Percentiles rank a stretch among this genome's conserved stretches.
These are phyloP conservation scores for Calonectria henricotiae DNA, from an alignment of 2,329 filamentous ascomycete species.

Conservation along the genomic window DNA sequence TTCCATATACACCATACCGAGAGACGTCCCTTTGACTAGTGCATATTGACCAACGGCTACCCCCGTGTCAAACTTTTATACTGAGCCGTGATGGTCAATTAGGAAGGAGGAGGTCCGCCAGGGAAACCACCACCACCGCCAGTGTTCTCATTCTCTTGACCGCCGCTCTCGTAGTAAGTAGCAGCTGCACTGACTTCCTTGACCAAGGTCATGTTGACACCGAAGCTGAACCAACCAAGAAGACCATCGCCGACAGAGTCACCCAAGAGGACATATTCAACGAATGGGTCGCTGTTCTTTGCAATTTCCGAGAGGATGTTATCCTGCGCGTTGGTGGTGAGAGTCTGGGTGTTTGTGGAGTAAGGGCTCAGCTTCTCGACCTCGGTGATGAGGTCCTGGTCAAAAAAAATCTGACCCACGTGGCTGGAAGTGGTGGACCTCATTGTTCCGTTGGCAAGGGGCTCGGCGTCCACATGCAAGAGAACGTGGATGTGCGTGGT, in stretches of 20 bases:
- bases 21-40: not conserved
- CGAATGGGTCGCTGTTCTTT: constrained; percentile 31
- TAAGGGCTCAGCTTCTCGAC: constrained; percentile 66
- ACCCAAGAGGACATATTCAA: constrained; percentile 30
- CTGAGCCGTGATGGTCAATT: not conserved
- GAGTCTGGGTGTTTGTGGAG: constrained; percentile 60
- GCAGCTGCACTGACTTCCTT: constrained; percentile 17
- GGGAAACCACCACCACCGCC: constrained; percentile 18
- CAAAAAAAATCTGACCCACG: constrained; percentile 74
- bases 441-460: constrained; percentile 67
- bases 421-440: constrained; percentile 63
- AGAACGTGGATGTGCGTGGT: constrained; percentile 55
- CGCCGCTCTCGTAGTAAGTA: constrained; percentile 28
- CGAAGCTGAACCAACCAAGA: constrained; percentile 30
- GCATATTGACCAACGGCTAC: not conserved
- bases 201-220: constrained; percentile 16
- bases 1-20: not conserved
- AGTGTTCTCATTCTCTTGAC: constrained; percentile 13
- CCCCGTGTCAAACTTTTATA: not conserved
- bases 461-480: constrained; percentile 45
- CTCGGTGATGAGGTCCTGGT: constrained; percentile 68
- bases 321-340: constrained; percentile 68
- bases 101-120: constrained; percentile 61
- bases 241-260: constrained; percentile 23
- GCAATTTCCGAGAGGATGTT: constrained; percentile 21